Evolutionary conservation across 306 rosid genomes (phyloP), one percentile per base, ranked within the genome.

Genomic region (Prunus mira): DNA sequence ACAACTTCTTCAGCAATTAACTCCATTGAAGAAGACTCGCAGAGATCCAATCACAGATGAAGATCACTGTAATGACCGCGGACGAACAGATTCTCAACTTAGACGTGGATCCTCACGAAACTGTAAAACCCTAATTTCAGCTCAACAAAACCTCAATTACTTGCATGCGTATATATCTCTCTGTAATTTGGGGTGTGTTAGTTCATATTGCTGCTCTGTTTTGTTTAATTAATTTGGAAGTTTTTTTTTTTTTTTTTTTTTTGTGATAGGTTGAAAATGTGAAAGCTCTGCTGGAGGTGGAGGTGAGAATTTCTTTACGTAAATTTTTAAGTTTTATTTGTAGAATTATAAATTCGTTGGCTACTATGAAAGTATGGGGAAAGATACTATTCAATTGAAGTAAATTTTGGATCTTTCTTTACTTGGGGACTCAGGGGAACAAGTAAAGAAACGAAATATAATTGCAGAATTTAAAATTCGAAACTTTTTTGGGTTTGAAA

Each of bases 221-320:
- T 78, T 19, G 55, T 63, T n/a, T 14, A 45, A 24, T 79, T 76
- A 62, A 58, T 49, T 68, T 17, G 73, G 54, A 76, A 67, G 47
- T 58, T 55, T 7, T 38, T 28, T 14, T 24, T 24, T 24, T 58
- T 55, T 10, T 38, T 28, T 14, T 24, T 24, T 24, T 17, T 22
- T 10, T 52, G n/a, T 57, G 41, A 12, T 77, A 95, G 98, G 96
- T 92, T 76, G 97, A 95, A 75, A 92, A 90, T 71, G 91, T 95
- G 78, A 95, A 95, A 76, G 98, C 96, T 69, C 82, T 95, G 83
- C 98, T 95, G 58, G 97, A 92, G 82, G 97, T 95, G 63, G 98
- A 95, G 90, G 97, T 95, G 82, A 78, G 86, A 55, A 32, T 22
- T 45, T 38, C 32, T 56, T 69, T 51, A 58, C 17, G 22, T 34